phyloP scores from a whole-genome alignment of 2,329 filamentous ascomycete genomes.

The Claviceps cyperi region DNA sequence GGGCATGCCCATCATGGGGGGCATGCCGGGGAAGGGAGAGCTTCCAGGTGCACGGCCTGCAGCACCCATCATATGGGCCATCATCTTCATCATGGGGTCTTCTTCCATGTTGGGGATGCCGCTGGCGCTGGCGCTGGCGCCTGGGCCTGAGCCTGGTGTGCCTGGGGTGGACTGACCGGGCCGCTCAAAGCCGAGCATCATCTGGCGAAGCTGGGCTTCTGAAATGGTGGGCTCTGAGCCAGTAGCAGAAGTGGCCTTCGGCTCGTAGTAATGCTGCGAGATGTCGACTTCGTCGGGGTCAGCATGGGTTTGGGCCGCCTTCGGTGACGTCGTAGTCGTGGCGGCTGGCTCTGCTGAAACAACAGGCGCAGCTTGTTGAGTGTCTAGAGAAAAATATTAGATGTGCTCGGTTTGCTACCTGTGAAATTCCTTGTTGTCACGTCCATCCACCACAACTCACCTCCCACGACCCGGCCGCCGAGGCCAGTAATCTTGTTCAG shows the following conservation, averaged over 20 bases:
- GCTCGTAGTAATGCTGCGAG: slow-evolving; percentile 56
- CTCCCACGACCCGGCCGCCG: slow-evolving; percentile 28
- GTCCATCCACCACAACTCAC: slow-evolving; percentile 9
- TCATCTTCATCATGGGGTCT: slow-evolving; percentile 44
- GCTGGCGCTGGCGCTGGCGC: slow-evolving; percentile 10
- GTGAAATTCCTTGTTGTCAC: neutral
- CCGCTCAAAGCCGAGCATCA: slow-evolving; percentile 45
- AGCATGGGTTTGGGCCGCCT: slow-evolving; percentile 19
- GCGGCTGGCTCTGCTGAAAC: neutral
- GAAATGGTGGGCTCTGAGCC: slow-evolving; percentile 24
- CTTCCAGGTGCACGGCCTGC: slow-evolving; percentile 17
- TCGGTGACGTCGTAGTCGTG: neutral
- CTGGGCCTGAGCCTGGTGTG: slow-evolving; percentile 10
- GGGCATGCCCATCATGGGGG: slow-evolving; percentile 26
- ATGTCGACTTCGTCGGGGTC: slow-evolving; percentile 70
- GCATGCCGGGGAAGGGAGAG: slow-evolving; percentile 22
- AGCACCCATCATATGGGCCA: slow-evolving; percentile 54
- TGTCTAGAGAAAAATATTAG: neutral
- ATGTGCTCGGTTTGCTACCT: neutral
- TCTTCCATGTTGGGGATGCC: slow-evolving; percentile 11
- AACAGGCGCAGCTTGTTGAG: slow-evolving; percentile 3
- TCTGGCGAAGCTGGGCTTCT: slow-evolving; percentile 48
- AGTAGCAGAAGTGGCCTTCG: slow-evolving; percentile 21
- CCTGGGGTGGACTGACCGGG: slow-evolving; percentile 13
- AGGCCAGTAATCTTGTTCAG: slow-evolving; percentile 63